Evolutionary conservation across 106 monocot genomes (phyloP), one percentile per base, ranked within the genome.

Genomic region (Platanthera guangdongensis): DNA sequence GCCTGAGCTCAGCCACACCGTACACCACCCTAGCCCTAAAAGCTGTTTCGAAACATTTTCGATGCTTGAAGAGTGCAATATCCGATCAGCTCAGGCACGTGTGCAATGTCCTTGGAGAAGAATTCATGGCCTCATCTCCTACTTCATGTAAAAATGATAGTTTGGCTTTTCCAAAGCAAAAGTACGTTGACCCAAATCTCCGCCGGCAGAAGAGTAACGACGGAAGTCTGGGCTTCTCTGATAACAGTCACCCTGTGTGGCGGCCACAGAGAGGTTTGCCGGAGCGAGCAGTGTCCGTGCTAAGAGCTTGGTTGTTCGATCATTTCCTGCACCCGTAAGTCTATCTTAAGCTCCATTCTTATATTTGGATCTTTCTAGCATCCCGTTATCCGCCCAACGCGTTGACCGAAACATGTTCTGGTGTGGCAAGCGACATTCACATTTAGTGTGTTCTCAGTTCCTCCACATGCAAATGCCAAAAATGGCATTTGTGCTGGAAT

Each of bases 281-380:
- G 12, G 90, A 90, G 62, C 74, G 87, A 3, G 83, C 90, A 7
- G 90, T 90, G 51, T 78, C 90, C 4, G 87, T 90, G 47, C 74
- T 90, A 1, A 72, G 87, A 45, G 81, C 85, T 1, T 90, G 90
- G 90, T 71, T 90, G 69, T 90, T 90, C 28, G 90, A 90, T 45
- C 90, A 90, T 83, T 90, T 90, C 68, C 85, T 90, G 64, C 90
- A 90, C 48, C 90, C 87, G 90, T 90, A 74, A 85, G 87, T 83
- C 64, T 9, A 32, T 49, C 52, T 14, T 15, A 30, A 30, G 45
- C 46, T 19, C 16, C 51, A 46, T 48, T 82, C 14, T 53, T 53
- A 10, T 53, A 53, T 2, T 53, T 53, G 53, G 9, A 14, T 53
- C 39, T 39, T 39, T 39, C 39, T 3, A 1, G 39, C 39, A 39